Base-by-base conservation (phyloP, 176 grass and related monocot species). In the Poa pratensis region DNA sequence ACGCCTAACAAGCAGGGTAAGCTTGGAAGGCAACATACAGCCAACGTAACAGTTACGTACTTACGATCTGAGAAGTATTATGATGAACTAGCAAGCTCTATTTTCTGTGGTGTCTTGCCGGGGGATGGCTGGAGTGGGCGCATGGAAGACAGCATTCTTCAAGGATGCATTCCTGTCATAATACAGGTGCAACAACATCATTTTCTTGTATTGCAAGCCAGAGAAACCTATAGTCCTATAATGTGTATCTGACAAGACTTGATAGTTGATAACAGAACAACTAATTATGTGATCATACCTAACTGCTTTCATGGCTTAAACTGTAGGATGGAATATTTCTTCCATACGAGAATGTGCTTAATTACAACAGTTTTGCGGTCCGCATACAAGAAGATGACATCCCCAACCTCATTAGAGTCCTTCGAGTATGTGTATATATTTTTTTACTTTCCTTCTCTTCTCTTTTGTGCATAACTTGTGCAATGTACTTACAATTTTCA, bases 61-160 rank as follows among this genome's bases (percentile, higher is more conserved):
- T 54, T 94, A 43, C 86, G 86, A 85, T 75, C 96, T 49, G 81
- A 82, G 18, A 95, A 90, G 67, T 98, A 98, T 78, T 89, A 82
- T n/a, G 89, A 94, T 63, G 93, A 95, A 81, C 53, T 98, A 39
- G 85, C 93, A 86, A 94, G 57, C 77, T 95, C 96, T 61, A 55
- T 98, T 81, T 98, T 98, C 86, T 95, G 93, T 79, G 96, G 96
- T 78, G 93, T 98, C 40, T 71, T 98, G 57, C 96, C 96, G 18
- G 96, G 96, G 75, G 93, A 98, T 90, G 93, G 96, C 70, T 98
- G 96, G 96, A 98, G 96, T 72, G 96, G 96, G 59, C 89, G 96
- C 65, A 90, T 95, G 91, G 93, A 95, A 87, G 93, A 98, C 60
- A 94, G 96, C 84, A 94, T 98, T 70, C 83, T 90, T 73, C 93